Evolutionary conservation across 495 filamentous ascomycete genomes (phyloP).

Genomic region (Daldinia decipiens): DNA sequence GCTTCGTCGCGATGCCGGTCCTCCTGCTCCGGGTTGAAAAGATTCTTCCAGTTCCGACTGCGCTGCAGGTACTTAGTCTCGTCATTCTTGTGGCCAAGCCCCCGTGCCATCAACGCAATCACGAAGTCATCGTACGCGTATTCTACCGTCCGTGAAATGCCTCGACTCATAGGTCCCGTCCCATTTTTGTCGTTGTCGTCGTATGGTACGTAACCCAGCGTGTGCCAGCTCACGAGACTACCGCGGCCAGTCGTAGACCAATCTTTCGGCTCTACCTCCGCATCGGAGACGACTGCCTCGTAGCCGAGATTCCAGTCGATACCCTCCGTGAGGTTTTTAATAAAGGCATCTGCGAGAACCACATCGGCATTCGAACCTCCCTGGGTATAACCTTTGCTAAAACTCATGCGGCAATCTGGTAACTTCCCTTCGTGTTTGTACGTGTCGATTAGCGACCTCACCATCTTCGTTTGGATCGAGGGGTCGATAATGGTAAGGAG

Average conservation of each 20-base stretch:
- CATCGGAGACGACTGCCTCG: conserved; percentile 74
- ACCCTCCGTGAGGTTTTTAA: conserved; percentile 69
- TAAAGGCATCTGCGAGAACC: conserved; percentile 71
- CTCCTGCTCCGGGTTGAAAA: conserved; percentile 59
- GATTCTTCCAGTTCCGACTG: conserved; percentile 66
- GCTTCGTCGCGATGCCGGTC: conserved; percentile 47
- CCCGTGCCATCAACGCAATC: conserved; percentile 64
- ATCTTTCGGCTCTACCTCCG: conserved; percentile 71
- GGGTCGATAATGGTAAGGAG: conserved; percentile 75
- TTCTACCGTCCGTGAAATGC: conserved; percentile 73
- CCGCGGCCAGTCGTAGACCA: conserved; percentile 75
- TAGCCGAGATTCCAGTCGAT: conserved; percentile 77
- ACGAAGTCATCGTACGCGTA: conserved; percentile 80
- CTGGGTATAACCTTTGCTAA: conserved; percentile 76
- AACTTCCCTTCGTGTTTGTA: conserved; percentile 72
- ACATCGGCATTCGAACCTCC: conserved; percentile 81
- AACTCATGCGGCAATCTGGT: conserved; percentile 67
- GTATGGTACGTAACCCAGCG: conserved; percentile 68
- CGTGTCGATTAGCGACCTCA: conserved; percentile 73
- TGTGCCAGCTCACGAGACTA: conserved; percentile 69
- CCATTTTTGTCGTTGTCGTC: conserved; percentile 70
- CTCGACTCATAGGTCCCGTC: conserved; percentile 68
- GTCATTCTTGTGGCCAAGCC: conserved; percentile 60
- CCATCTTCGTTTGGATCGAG: conserved; percentile 70
- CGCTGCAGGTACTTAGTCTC: conserved; percentile 66